These are phyloP conservation scores for Hypsizygus marmoreus DNA, from an alignment of 768 basidiomycete genomes.

Conservation along the genomic window DNA sequence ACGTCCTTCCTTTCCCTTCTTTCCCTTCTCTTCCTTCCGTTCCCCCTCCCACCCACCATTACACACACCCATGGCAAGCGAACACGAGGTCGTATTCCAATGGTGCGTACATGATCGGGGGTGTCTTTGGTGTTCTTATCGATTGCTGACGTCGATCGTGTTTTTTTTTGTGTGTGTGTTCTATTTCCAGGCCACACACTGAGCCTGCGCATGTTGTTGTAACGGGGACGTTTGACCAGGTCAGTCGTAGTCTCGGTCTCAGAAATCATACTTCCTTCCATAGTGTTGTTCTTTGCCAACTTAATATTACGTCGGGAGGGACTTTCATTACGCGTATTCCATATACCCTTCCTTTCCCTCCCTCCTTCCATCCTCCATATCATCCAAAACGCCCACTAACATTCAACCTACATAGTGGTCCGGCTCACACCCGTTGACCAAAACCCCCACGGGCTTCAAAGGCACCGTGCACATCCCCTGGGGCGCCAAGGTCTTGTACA, in stretches of 20 bases:
- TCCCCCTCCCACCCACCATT: constrained; percentile 1
- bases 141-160: constrained; percentile 5
- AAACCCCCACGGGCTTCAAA: constrained; percentile 55
- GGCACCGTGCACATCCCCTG: constrained; percentile 58
- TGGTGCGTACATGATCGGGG: constrained; percentile 39
- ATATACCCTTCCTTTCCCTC: too few species aligned
- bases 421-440: constrained; percentile 54
- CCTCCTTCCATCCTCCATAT: too few species aligned
- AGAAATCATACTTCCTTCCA: too few species aligned
- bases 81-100: constrained; percentile 51
- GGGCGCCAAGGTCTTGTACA: constrained; percentile 67
- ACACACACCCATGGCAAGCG: constrained; percentile 14
- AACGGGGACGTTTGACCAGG: constrained; percentile 80
- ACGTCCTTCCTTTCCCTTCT: too few species aligned
- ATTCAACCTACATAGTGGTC: constrained; percentile 57
- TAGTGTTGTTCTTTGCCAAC: too few species aligned
- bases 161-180: too few species aligned
- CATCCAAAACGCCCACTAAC: too few species aligned
- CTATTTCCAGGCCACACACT: constrained; percentile 69
- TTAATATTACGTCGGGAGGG: too few species aligned
- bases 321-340: too few species aligned
- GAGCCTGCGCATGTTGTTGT: constrained; percentile 61
- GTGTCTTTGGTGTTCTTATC: not conserved
- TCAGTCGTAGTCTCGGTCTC: too few species aligned
- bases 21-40: constrained; percentile 8